These are phyloP conservation scores for Termitomyces sp. DNA, from an alignment of 768 basidiomycete genomes.

Conservation along the genomic window DNA sequence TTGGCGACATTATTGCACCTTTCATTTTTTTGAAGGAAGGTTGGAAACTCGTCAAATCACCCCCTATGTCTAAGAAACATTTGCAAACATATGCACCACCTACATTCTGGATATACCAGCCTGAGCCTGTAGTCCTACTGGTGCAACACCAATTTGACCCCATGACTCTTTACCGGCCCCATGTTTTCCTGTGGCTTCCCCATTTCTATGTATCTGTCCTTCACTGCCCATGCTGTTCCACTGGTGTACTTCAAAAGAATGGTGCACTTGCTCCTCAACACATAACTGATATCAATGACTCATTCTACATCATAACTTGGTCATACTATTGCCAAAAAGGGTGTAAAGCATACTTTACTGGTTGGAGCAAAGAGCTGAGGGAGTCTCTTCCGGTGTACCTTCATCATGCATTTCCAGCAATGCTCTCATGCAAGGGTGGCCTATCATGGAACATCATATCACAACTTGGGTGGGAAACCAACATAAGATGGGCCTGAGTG, in stretches of 20 bases:
- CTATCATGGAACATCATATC: slow-evolving; percentile 13
- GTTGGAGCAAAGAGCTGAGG: slow-evolving; percentile 12
- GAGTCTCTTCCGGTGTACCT: slow-evolving; percentile 16
- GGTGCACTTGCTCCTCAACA: slow-evolving; percentile 15
- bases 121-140: neutral
- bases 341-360: slow-evolving; percentile 4
- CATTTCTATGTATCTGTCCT: neutral
- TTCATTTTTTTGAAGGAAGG: too few relatives aligned
- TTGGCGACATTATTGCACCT: too few relatives aligned
- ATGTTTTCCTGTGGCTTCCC: neutral
- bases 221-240: neutral
- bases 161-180: neutral
- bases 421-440: slow-evolving; percentile 13
- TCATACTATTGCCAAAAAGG: slow-evolving; percentile 19
- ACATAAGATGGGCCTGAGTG: slow-evolving; percentile 22
- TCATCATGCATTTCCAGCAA: slow-evolving; percentile 15
- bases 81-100: neutral
- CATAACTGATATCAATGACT: slow-evolving; percentile 14
- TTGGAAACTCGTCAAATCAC: too few relatives aligned
- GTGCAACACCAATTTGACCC: neutral
- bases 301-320: slow-evolving; percentile 22
- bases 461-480: slow-evolving; percentile 18
- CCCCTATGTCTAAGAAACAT: too few relatives aligned
- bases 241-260: slow-evolving; percentile 16
- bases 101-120: neutral